Base-by-base conservation (phyloP, 1,139 yeast genomes). In the Diutina scorzettiae region DNA sequence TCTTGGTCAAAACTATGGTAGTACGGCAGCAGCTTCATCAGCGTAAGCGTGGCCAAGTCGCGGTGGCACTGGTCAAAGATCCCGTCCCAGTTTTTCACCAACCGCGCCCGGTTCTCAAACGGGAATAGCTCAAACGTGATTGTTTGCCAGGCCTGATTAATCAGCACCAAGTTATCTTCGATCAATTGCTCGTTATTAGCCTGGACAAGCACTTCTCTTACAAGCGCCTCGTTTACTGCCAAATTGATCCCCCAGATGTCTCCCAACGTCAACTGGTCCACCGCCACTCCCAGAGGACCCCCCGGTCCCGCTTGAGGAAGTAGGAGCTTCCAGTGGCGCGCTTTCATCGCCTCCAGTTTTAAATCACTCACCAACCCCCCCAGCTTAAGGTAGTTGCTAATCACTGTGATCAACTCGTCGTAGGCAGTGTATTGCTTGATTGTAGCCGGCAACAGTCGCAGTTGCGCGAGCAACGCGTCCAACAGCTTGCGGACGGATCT, bases 181-280 rank as follows among this genome's bases (percentile, higher is more conserved):
- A 91, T 62, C 0, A 75, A 67, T 45, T 71, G 66, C 53, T 91
- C 97, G 19, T 85, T 82, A 46, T 74, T 75, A 0, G 97, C 96
- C 47, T 72, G 76, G 1, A 67, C 64, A 3, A 85, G 52, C 1
- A 82, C 58, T 0, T 71, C 62, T 41, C 69, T 71, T 3, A 89
- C 60, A 1, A 57, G 46, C 2, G 53, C 51, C 39, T 72, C 74
- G 56, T 84, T 73, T 1, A 60, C 48, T 0, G 51, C 33, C 23
- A 82, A 56, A 37, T 79, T 64, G 43, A 86, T 56, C 39, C 65
- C 69, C 75, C 89, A 72, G 1, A 86, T 71, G 50, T 78, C 73
- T 1, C 82, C 83, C 18, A 83, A 59, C 0, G 74, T 67, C 46
- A 71, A n/a, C 5, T 11, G 20, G 3, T 28, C 31, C 16, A 17